These are phyloP conservation scores for Penicillium ucsense DNA, from an alignment of 495 filamentous ascomycete genomes.

Conservation along the genomic window DNA sequence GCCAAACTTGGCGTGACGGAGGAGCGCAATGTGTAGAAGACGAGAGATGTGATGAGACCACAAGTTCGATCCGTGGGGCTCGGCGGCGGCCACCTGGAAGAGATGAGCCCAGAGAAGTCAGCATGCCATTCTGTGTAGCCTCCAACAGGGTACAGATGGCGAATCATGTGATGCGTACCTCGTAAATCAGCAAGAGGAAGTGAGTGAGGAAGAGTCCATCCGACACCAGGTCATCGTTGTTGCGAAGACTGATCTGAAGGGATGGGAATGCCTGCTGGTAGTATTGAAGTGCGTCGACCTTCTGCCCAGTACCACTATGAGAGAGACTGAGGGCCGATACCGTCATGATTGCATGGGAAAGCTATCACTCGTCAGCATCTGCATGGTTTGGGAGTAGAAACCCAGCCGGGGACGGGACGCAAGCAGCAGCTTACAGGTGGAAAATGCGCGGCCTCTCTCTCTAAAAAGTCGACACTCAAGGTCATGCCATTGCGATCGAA, in stretches of 20 bases:
- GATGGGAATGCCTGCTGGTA: conserved; percentile 46
- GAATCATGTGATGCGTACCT: conserved; percentile 23
- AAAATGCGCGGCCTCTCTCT: conserved; percentile 38
- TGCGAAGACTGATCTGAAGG: conserved; percentile 35
- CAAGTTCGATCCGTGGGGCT: conserved; percentile 36
- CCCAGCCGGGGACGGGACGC: too few species aligned
- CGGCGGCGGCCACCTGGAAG: conserved; percentile 36
- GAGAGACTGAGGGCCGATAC: conserved; percentile 47
- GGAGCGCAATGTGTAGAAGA: conserved; percentile 40
- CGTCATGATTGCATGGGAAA: conserved; percentile 53
- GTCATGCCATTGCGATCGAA: conserved; percentile 18
- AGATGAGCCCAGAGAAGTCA: background rate
- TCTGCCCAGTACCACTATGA: conserved; percentile 34
- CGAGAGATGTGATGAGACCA: conserved; percentile 49
- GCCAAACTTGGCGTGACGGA: conserved; percentile 35
- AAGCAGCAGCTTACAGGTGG: conserved; percentile 34
- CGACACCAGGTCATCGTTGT: conserved; percentile 41
- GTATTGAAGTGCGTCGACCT: conserved; percentile 43
- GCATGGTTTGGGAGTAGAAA: background rate
- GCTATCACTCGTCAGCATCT: conserved; percentile 20
- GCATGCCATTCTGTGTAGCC: background rate
- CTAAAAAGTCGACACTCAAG: conserved; percentile 37
- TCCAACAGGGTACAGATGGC: background rate
- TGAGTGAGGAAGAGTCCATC: conserved; percentile 50
- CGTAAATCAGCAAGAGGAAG: conserved; percentile 51